A percentile compares a stretch with the other conserved stretches of the same genome.
Conservation (phyloP, 805 yeast genomes). For the Ogataea corticis region DNA sequence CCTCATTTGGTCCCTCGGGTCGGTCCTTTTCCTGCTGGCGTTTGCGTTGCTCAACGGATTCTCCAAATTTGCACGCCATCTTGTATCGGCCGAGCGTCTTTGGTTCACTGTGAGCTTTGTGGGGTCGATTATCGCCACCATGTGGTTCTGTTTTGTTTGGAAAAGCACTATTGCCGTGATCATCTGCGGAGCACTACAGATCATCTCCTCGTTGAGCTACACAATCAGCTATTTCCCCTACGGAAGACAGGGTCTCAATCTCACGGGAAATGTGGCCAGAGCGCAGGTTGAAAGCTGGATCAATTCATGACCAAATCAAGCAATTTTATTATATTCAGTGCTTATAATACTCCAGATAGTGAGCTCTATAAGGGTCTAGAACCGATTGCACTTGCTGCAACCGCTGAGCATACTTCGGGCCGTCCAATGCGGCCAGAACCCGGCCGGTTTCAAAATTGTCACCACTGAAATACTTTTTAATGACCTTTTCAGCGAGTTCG, state of each 20-base stretch:
- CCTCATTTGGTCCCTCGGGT: slow-evolving; percentile 81
- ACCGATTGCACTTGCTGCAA: slow-evolving; percentile 11
- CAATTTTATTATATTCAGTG: not conserved
- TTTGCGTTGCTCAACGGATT: slow-evolving; percentile 92
- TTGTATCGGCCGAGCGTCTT: slow-evolving; percentile 67
- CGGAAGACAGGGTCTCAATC: slow-evolving; percentile 70
- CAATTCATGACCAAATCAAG: slow-evolving; percentile 14
- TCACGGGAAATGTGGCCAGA: slow-evolving; percentile 53
- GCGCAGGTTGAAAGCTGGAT: slow-evolving; percentile 33
- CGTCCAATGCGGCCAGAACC: slow-evolving; percentile 16
- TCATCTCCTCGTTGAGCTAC: slow-evolving; percentile 81
- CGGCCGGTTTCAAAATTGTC: slow-evolving; percentile 19
- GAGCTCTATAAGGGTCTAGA: slow-evolving; percentile 24
- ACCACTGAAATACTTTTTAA: slow-evolving; percentile 18
- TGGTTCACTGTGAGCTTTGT: slow-evolving; percentile 76
- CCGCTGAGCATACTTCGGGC: slow-evolving; percentile 6
- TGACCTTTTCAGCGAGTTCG: slow-evolving; percentile 12
- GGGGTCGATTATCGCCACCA: slow-evolving; percentile 68
- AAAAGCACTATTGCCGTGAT: slow-evolving; percentile 71
- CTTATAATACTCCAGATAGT: slow-evolving; percentile 18
- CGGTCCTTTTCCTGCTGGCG: slow-evolving; percentile 74
- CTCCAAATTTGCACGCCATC: slow-evolving; percentile 61
- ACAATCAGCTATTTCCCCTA: slow-evolving; percentile 89
- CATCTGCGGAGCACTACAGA: slow-evolving; percentile 66
- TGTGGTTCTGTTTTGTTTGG: slow-evolving; percentile 65